These are phyloP conservation scores for Synchytrium microbalum DNA, from an alignment of 371 early-diverging fungal species.

Conservation along the genomic window DNA sequence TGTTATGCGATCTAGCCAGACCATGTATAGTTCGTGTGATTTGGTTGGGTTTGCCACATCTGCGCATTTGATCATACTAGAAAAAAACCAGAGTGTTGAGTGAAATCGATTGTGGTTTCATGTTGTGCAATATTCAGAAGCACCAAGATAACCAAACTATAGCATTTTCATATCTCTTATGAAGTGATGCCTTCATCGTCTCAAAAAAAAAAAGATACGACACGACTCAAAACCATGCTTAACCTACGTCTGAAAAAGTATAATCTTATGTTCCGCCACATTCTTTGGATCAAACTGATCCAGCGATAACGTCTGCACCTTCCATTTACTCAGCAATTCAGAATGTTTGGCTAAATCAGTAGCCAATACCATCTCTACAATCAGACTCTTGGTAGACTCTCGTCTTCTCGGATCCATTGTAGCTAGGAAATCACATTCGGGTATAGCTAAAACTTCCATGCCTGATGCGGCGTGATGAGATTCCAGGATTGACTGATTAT, in stretches of 20 bases:
- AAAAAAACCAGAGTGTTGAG: no score
- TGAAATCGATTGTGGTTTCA: no score
- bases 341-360: constrained; percentile 53
- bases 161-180: no score
- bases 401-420: no score
- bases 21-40: constrained; percentile 27
- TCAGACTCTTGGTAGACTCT: no score
- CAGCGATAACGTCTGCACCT: constrained; percentile 29
- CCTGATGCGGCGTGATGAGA: constrained; percentile 86
- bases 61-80: constrained; percentile 46
- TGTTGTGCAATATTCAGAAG: no score
- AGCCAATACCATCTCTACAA: constrained; percentile 39
- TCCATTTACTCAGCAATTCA: constrained; percentile 47
- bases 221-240: no score
- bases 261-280: constrained; percentile 23
- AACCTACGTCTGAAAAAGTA: constrained; percentile 38
- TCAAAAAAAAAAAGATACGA: no score
- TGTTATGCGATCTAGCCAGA: constrained; percentile 44
- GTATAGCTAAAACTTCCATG: constrained; percentile 58
- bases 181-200: no score
- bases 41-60: constrained; percentile 49
- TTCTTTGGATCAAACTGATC: constrained; percentile 9
- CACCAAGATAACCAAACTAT: no score
- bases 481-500: constrained; percentile 88
- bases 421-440: constrained; percentile 28